These are phyloP conservation scores for Wickerhamiella shivajii DNA, from an alignment of 805 yeast genomes.

Conservation along the genomic window DNA sequence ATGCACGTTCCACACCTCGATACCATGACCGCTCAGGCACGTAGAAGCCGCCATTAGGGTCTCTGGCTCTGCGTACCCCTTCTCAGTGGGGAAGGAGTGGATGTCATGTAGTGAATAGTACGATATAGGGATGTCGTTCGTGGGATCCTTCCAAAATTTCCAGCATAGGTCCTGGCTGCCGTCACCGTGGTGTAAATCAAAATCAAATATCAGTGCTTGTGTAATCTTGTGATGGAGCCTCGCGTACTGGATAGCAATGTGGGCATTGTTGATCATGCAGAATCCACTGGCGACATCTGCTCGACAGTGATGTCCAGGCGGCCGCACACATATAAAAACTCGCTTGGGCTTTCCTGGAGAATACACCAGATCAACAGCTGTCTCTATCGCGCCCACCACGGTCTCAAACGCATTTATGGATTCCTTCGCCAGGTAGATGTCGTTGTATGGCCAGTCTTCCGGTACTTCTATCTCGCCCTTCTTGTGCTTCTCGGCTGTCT, in stretches of 20 bases:
- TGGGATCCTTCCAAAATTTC: conserved; percentile 40
- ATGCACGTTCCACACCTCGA: conserved; percentile 76
- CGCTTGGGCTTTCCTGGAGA: conserved; percentile 19
- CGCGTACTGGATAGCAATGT: conserved; percentile 69
- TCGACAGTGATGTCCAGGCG: conserved; percentile 83
- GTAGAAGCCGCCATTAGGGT: conserved; percentile 63
- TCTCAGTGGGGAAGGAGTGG: conserved; percentile 73
- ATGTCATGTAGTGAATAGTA: conserved; percentile 76
- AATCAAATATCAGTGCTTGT: conserved; percentile 69
- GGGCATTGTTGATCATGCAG: conserved; percentile 69
- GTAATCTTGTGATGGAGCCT: conserved; percentile 45
- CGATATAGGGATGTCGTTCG: conserved; percentile 33
- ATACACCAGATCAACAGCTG: conserved; percentile 46
- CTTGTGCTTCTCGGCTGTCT: conserved; percentile 39
- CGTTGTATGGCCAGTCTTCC: conserved; percentile 69
- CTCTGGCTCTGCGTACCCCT: conserved; percentile 58
- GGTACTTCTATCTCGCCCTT: conserved; percentile 58
- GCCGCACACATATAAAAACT: conserved; percentile 57
- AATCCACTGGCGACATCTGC: conserved; percentile 76
- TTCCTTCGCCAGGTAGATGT: conserved; percentile 53
- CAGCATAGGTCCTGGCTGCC: conserved; percentile 80
- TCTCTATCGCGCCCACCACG: conserved; percentile 60
- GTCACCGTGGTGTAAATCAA: conserved; percentile 81
- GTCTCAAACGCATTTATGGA: conserved; percentile 64
- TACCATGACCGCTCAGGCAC: conserved; percentile 61